phyloP scores from a whole-genome alignment of 805 yeast genomes.

The Yarrowia porcina region DNA sequence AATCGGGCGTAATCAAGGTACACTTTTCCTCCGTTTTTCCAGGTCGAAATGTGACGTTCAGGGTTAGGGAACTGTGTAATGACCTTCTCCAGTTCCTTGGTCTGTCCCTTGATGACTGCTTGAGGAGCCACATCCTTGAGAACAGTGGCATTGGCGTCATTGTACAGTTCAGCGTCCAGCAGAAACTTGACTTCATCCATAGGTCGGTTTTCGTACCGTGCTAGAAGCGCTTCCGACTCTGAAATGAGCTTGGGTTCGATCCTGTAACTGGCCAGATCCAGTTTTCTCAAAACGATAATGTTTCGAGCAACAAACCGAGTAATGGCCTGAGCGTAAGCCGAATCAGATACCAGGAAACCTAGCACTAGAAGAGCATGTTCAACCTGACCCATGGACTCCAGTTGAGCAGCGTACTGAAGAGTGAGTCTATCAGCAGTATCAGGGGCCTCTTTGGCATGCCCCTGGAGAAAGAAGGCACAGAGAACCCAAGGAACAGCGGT shows the following conservation, averaged over 20 bases:
- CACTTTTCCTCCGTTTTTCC: slow-evolving; percentile 40
- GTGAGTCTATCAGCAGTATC: not conserved
- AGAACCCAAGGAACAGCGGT: slow-evolving; percentile 29
- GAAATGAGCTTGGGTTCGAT: slow-evolving; percentile 21
- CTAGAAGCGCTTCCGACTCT: slow-evolving; percentile 50
- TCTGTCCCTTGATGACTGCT: slow-evolving; percentile 53
- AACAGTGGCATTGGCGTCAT: slow-evolving; percentile 61
- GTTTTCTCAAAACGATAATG: not conserved
- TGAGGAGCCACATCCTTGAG: slow-evolving; percentile 66
- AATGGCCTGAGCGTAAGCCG: not conserved
- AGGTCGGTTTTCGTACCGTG: slow-evolving; percentile 49
- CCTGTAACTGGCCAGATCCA: not conserved
- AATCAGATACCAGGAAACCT: slow-evolving; percentile 11
- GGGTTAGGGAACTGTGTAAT: slow-evolving; percentile 30
- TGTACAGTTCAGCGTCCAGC: slow-evolving; percentile 56
- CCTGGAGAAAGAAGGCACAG: slow-evolving; percentile 29
- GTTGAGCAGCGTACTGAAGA: slow-evolving; percentile 5
- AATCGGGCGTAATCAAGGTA: slow-evolving; percentile 36
- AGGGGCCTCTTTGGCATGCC: not conserved
- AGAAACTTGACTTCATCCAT: slow-evolving; percentile 60
- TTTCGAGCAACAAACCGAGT: not conserved
- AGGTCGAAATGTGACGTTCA: slow-evolving; percentile 30
- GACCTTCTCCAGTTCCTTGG: slow-evolving; percentile 30
- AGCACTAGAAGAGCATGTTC: slow-evolving; percentile 6
- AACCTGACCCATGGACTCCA: slow-evolving; percentile 1